Evolutionary conservation across 2,329 filamentous ascomycete genomes (phyloP).

Genomic region (Cladosporium sphaerospermum): DNA sequence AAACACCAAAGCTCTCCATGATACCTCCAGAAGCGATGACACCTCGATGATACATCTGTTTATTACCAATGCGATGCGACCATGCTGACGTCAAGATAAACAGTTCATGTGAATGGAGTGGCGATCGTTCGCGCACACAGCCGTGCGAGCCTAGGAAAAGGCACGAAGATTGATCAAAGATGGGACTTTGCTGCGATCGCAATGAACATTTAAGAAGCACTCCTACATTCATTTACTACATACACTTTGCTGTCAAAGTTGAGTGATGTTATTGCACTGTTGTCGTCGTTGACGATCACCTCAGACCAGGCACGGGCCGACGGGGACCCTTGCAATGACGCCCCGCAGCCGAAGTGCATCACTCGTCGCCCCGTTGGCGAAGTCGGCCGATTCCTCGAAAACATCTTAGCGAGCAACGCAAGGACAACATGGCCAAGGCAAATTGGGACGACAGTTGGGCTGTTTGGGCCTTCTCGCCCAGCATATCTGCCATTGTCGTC

Average conservation of each 20-base stretch:
- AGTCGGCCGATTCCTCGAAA: not conserved
- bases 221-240: too few relatives aligned
- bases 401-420: not conserved
- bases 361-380: not conserved
- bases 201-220: too few relatives aligned
- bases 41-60: not conserved
- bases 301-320: slow-evolving; percentile 9
- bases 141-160: too few relatives aligned
- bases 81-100: slow-evolving; percentile 10
- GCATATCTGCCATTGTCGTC: slow-evolving; percentile 52
- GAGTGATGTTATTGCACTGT: not conserved
- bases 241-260: not conserved
- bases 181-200: too few relatives aligned
- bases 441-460: slow-evolving; percentile 29
- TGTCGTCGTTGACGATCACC: not conserved
- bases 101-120: not conserved
- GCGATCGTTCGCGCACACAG: too few relatives aligned
- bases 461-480: slow-evolving; percentile 42
- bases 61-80: not conserved
- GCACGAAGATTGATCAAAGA: too few relatives aligned
- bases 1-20: too few relatives aligned
- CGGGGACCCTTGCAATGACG: slow-evolving; percentile 1
- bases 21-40: not conserved
- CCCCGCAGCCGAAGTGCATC: not conserved
- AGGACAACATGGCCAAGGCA: not conserved